Percentiles rank a stretch among this genome's conserved stretches.
phyloP scores from a whole-genome alignment of 345 rosid genomes.

The Lepidium sativum region DNA sequence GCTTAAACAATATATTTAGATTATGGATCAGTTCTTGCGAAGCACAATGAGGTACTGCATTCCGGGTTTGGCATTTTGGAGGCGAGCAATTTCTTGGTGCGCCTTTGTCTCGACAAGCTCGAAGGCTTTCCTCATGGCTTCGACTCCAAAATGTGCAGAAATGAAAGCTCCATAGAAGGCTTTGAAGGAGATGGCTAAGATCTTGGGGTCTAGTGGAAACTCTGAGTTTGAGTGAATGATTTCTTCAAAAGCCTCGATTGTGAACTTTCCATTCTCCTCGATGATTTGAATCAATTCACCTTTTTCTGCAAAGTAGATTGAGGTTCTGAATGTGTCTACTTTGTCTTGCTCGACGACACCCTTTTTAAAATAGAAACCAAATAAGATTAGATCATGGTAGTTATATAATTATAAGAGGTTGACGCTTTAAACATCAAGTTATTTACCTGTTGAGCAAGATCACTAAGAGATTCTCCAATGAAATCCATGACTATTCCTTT shows the following conservation, averaged over 20 bases:
- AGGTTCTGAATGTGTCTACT: slow-evolving; percentile 12
- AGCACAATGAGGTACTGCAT: slow-evolving; percentile 18
- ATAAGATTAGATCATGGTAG: too few relatives aligned
- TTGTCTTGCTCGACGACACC: slow-evolving; percentile 12
- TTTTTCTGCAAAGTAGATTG: slow-evolving; percentile 4
- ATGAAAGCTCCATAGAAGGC: slow-evolving; percentile 5
- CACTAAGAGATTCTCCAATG: slow-evolving; percentile 2
- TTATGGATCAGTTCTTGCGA: not conserved
- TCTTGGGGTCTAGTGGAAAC: slow-evolving; percentile 4
- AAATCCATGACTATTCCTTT: slow-evolving; percentile 12
- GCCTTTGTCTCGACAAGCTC: slow-evolving; percentile 4
- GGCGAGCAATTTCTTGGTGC: not conserved
- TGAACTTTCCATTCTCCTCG: slow-evolving; percentile 1
- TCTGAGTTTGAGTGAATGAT: not conserved
- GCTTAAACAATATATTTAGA: too few relatives aligned
- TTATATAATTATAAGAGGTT: too few relatives aligned
- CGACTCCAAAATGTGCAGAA: not conserved
- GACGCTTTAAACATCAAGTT: too few relatives aligned
- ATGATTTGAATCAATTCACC: slow-evolving; percentile 5
- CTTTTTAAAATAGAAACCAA: not conserved
- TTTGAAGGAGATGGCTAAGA: not conserved
- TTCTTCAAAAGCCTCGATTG: slow-evolving; percentile 2
- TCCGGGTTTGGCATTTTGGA: slow-evolving; percentile 2
- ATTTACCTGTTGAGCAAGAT: not conserved
- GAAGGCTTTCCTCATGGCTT: not conserved